Base-by-base conservation (phyloP, 208 protist genomes). In the Wallacemonas collosoma region DNA sequence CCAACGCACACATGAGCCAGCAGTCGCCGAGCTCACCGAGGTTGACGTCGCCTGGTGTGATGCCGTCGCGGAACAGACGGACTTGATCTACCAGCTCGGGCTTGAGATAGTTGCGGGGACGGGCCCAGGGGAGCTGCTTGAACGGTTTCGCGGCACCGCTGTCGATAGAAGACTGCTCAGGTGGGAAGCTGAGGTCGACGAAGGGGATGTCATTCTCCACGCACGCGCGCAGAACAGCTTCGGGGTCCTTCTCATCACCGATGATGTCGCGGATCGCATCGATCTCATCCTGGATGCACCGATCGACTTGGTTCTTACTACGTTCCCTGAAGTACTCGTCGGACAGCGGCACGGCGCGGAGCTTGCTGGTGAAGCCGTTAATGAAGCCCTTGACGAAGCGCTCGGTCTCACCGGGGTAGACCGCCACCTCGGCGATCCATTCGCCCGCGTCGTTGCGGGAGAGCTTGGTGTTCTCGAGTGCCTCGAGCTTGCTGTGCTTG, bases 1-100 rank as follows among this genome's bases (percentile, higher is more conserved):
- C 81, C 40, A 97, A 60, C 15, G 93, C 88, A 71, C 91, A 95
- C 78, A 94, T 82, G 14, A 97, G 75, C 90, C 90, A 95, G 73
- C 81, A 90, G 75, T 94, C 87, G 17, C 91, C 93, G 48, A 96
- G 81, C 72, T 93, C 91, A 12, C 92, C 88, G 63, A 86, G 81
- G 57, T 84, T 80, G 38, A 92, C 74, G 45, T 91, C 75, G 47
- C 83, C 86, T 14, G 91, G 90, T 38, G 74, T 62, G 76, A 93
- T 85, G 44, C 57, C 61, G 39, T 86, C 67, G 64, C 91, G 91
- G 77, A 95, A 95, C 5, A 95, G 83, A 4, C 91, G 88, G 3
- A 93, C 47, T 79, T 95, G 90, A 15, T 90, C 74, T n/a, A 72
- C 72, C 65, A 77, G 54, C 73, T 86, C 80, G 6, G 74, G 75